phyloP scores from a whole-genome alignment of 1,284 basidiomycete species.

The Albatrellus sp. region DNA sequence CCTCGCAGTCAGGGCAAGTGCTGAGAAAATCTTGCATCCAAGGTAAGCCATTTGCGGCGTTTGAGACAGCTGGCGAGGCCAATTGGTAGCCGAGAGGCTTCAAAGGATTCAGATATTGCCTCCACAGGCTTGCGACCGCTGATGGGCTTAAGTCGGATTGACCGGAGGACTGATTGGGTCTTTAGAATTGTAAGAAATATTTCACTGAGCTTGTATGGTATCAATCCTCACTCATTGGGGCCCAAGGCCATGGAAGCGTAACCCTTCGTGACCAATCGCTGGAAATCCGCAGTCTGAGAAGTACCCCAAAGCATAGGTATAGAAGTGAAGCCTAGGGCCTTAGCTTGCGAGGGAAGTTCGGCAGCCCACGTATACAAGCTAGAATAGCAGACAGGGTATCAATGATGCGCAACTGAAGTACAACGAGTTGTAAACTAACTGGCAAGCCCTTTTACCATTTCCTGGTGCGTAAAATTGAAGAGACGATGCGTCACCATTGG shows the following conservation, averaged over 20 bases:
- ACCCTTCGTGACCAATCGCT: slow-evolving; percentile 29
- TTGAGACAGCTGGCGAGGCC: slow-evolving; percentile 57
- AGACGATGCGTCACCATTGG: slow-evolving; percentile 34
- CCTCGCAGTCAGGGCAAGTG: slow-evolving; percentile 38
- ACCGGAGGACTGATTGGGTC: slow-evolving; percentile 40
- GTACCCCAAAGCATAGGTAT: slow-evolving; percentile 64
- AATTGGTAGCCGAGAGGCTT: slow-evolving; percentile 41
- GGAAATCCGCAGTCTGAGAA: slow-evolving; percentile 31
- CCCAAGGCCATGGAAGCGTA: slow-evolving; percentile 45
- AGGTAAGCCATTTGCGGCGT: slow-evolving; percentile 38
- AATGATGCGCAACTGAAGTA: background rate
- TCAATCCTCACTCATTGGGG: slow-evolving; percentile 53
- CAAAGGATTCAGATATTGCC: slow-evolving; percentile 49
- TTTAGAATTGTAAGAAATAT: slow-evolving; percentile 14
- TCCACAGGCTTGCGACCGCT: slow-evolving; percentile 45
- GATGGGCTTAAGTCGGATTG: slow-evolving; percentile 52
- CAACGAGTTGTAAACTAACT: slow-evolving; percentile 26
- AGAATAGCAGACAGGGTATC: background rate
- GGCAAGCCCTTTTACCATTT: slow-evolving; percentile 25
- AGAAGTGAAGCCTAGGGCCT: slow-evolving; percentile 32
- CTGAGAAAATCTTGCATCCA: slow-evolving; percentile 55
- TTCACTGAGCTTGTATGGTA: background rate
- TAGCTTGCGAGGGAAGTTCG: slow-evolving; percentile 23
- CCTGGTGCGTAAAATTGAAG: slow-evolving; percentile 15
- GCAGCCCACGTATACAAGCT: slow-evolving; percentile 54